Evolutionary conservation across 306 rosid genomes (phyloP), one percentile per base, ranked within the genome.

Genomic region (Psophocarpus tetragonolobus): DNA sequence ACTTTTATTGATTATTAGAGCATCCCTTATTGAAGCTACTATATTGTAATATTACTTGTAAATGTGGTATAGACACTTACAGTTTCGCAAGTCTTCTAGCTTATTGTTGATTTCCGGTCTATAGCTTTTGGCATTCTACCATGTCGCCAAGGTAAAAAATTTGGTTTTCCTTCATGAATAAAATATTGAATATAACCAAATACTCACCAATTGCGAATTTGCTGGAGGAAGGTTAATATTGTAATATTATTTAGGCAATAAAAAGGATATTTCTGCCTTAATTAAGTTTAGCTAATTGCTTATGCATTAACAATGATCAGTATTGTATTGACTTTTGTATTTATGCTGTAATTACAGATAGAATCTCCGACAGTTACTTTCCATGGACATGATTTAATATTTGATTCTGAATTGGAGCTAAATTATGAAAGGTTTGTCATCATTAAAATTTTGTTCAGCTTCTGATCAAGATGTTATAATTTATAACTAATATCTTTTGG

Each of bases 291-390:
- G 69, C 44, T 68, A 20, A 54, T 73, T 66, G 51, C 36, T 47
- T 10, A 20, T 53, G 68, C 17, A 32, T 68, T 41, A 48, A 48
- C 30, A 50, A 23, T 53, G 1, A 23, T 66, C 18, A 17, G n/a
- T 41, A 65, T 14, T 69, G 33, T 32, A 36, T 74, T 76, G 44
- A 80, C 24, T 4, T 30, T 41, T 63, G 76, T 64, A 39, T 29
- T 36, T 80, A 23, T 53, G 18, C 76, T 63, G 47, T 66, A 15
- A 47, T 77, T 85, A 84, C 94, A 96, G 99, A 91, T 96, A 73
- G 98, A 96, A 75, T 93, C 99, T 53, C 82, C 93, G 26, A 85
- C 99, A 23, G 99, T 96, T 72, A 96, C 99, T 15, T 96, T 96
- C 54, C 99, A 96, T 15, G 97, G 99, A 53, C 99, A 96, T 41